phyloP scores from a whole-genome alignment of 2,329 filamentous ascomycete genomes.

The Diaporthe longicolla region DNA sequence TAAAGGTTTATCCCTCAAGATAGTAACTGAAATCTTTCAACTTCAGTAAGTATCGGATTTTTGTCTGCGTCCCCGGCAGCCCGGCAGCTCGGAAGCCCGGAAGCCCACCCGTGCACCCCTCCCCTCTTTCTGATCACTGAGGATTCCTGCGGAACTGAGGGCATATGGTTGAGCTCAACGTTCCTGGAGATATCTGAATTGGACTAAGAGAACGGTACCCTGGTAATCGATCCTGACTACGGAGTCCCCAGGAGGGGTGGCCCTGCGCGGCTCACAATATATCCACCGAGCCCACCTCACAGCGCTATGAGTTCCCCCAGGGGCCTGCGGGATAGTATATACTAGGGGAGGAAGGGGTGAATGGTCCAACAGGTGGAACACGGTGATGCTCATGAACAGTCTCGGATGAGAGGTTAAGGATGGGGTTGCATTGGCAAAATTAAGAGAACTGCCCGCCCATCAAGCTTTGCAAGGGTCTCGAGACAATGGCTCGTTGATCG shows the following conservation, averaged over 20 bases:
- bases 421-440: conserved; percentile 7
- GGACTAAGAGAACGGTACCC: background rate
- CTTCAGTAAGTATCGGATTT: background rate
- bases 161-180: background rate
- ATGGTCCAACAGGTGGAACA: background rate
- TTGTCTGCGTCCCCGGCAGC: background rate
- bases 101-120: too few relatives aligned
- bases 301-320: too few relatives aligned
- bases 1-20: background rate
- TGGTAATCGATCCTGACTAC: background rate
- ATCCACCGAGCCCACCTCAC: background rate
- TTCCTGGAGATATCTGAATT: background rate
- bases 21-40: background rate
- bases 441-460: conserved; percentile 5
- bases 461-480: conserved; percentile 24
- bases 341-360: too few relatives aligned
- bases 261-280: background rate
- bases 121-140: background rate
- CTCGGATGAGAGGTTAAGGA: background rate
- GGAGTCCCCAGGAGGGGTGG: too few relatives aligned
- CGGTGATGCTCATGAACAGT: background rate
- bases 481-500: conserved; percentile 23
- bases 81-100: background rate
- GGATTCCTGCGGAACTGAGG: background rate
- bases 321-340: too few relatives aligned